phyloP scores from a whole-genome alignment of 176 grass and related monocot genomes.

The Oryza punctata region DNA sequence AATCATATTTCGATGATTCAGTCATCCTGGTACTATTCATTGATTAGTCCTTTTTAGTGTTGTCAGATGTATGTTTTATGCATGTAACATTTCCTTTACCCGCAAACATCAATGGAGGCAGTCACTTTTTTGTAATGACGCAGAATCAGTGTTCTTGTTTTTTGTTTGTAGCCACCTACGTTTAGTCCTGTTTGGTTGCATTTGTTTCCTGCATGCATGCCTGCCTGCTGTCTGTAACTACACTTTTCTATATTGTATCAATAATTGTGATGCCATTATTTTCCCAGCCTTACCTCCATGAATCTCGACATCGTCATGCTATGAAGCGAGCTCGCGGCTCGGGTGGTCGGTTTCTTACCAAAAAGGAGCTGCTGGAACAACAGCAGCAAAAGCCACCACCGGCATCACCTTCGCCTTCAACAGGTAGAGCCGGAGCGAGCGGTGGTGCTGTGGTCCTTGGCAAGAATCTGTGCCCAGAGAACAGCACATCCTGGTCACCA shows the following conservation, averaged over 20 bases:
- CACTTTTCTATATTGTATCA: neutral
- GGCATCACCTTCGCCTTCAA: conserved; percentile 10
- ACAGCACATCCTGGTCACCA: conserved; percentile 20
- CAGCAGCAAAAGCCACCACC: conserved; percentile 21
- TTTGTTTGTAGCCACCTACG: neutral
- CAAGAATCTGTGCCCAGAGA: neutral
- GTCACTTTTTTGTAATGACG: neutral
- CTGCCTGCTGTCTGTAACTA: neutral
- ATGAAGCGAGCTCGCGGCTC: conserved; percentile 91
- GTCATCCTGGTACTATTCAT: neutral
- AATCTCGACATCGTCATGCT: conserved; percentile 90
- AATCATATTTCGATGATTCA: conserved; percentile 1
- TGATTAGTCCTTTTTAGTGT: neutral
- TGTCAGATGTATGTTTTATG: neutral
- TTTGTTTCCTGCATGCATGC: neutral
- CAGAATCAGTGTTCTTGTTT: neutral
- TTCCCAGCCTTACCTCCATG: conserved; percentile 94
- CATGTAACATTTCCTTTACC: neutral
- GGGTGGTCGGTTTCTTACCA: conserved; percentile 93
- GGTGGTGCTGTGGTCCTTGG: neutral
- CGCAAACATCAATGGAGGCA: neutral
- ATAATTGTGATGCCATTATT: neutral
- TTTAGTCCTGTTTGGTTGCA: neutral
- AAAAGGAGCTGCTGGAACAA: conserved; percentile 62
- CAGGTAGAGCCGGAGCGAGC: neutral